phyloP scores from a whole-genome alignment of 768 basidiomycete species.

The Asterophora parasitica region DNA sequence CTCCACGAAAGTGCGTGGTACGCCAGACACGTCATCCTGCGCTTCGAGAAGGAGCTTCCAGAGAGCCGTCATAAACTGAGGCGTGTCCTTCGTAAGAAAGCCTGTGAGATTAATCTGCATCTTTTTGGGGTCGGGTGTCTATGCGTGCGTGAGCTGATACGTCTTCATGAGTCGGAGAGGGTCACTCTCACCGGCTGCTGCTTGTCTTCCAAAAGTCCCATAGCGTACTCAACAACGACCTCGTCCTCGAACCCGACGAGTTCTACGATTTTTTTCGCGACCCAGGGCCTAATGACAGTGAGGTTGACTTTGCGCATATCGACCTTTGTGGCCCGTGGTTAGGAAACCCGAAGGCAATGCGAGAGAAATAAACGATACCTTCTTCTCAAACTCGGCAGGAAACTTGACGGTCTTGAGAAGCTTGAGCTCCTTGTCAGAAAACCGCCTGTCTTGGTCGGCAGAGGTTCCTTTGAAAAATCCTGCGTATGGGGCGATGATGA shows the following conservation, averaged over 20 bases:
- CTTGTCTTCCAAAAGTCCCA: conserved; percentile 88
- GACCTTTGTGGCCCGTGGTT: conserved; percentile 43
- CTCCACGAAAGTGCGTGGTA: conserved; percentile 86
- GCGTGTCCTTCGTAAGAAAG: conserved; percentile 84
- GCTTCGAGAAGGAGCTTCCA: conserved; percentile 95
- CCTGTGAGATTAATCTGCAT: conserved; percentile 95
- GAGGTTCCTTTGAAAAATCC: conserved; percentile 91
- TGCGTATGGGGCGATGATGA: conserved; percentile 26
- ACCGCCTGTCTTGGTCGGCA: conserved; percentile 86
- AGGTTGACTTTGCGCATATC: conserved; percentile 96
- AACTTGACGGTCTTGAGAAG: conserved; percentile 89
- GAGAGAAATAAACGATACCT: conserved; percentile 38
- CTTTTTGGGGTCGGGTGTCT: conserved; percentile 90
- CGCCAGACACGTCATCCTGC: conserved; percentile 81
- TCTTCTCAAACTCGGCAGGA: conserved; percentile 83
- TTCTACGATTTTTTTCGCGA: conserved; percentile 87
- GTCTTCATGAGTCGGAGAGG: background rate
- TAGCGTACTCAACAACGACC: conserved; percentile 93
- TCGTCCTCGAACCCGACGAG: conserved; percentile 95
- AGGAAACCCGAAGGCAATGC: background rate
- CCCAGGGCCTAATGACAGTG: conserved; percentile 90
- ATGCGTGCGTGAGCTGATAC: background rate
- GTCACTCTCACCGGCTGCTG: conserved; percentile 62
- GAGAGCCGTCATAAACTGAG: conserved; percentile 79
- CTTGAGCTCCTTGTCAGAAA: conserved; percentile 92